These are phyloP conservation scores for Botrytis medusae DNA, from an alignment of 2,329 filamentous ascomycete species.

Conservation along the genomic window DNA sequence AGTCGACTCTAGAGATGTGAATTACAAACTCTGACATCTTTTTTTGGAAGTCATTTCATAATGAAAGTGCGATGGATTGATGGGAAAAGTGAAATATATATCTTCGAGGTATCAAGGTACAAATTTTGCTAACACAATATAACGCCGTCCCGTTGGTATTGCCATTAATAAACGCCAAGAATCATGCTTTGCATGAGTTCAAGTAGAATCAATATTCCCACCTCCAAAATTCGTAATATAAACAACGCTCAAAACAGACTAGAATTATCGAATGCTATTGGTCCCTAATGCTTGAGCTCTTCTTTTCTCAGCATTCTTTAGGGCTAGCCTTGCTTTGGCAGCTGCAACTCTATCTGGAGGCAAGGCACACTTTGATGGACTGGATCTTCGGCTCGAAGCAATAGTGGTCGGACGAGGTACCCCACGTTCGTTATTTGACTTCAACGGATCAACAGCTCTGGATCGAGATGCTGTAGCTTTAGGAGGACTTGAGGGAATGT, in stretches of 20 bases:
- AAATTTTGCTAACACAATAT: constrained; percentile 5
- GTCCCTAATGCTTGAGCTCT: constrained; percentile 25
- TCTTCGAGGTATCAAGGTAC: constrained; percentile 16
- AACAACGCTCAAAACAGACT: not conserved
- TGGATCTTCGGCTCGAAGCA: constrained; percentile 29
- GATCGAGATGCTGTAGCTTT: constrained; percentile 30
- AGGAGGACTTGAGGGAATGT: constrained; percentile 37
- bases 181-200: constrained; percentile 16
- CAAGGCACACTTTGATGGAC: constrained; percentile 31
- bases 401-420: constrained; percentile 19
- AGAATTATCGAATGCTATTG: constrained; percentile 20
- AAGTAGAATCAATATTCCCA: not conserved
- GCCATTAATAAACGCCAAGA: constrained; percentile 3
- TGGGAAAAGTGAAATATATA: constrained; percentile 5
- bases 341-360: constrained; percentile 40
- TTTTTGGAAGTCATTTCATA: not conserved
- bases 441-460: constrained; percentile 25
- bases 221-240: not conserved
- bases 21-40: not conserved
- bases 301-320: constrained; percentile 38
- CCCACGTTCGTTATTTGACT: constrained; percentile 25
- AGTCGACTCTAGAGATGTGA: not conserved
- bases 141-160: constrained; percentile 18
- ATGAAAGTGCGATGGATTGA: not conserved
- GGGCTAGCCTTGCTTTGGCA: constrained; percentile 39